Percentiles rank a stretch among this genome's conserved stretches.
These are phyloP conservation scores for Plantago major DNA, from an alignment of 257 asterid species.

Conservation along the genomic window DNA sequence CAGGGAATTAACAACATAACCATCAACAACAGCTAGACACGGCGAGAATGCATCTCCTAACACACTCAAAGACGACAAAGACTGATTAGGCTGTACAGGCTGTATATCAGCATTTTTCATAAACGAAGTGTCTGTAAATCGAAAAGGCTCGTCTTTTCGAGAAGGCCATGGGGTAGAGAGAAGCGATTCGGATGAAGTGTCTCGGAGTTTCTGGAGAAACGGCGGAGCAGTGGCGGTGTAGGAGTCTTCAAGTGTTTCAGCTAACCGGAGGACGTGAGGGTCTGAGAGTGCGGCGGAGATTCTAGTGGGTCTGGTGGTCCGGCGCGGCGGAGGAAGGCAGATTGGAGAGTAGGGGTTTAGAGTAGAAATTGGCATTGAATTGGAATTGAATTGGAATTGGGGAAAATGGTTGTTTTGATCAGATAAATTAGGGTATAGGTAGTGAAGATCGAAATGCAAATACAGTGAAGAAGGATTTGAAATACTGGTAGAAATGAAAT, in stretches of 20 bases:
- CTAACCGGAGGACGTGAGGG: conserved; percentile 81
- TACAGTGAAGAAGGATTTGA: no score
- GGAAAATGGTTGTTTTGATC: no score
- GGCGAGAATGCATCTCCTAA: conserved; percentile 44
- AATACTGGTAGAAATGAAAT: no score
- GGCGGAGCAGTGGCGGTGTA: conserved; percentile 40
- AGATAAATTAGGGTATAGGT: no score
- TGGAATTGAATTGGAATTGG: neutral
- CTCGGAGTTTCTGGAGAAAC: conserved; percentile 63
- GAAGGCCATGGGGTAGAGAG: conserved; percentile 92
- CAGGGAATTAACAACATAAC: conserved; percentile 48
- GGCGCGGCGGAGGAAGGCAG: conserved; percentile 23
- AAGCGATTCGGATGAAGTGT: conserved; percentile 67
- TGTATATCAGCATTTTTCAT: conserved; percentile 56
- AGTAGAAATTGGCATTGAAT: conserved; percentile 44
- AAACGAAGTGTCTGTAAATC: conserved; percentile 81
- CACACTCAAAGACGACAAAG: conserved; percentile 24
- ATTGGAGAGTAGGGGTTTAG: conserved; percentile 28
- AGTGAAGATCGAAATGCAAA: no score
- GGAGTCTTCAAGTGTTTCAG: conserved; percentile 86
- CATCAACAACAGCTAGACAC: conserved; percentile 60
- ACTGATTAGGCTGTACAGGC: conserved; percentile 36
- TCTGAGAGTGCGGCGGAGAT: conserved; percentile 58
- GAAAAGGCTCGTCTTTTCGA: conserved; percentile 78
- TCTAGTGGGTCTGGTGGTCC: conserved; percentile 23